Evolutionary conservation across 805 yeast species (phyloP), one percentile per base, ranked within the genome.

Genomic region (Starmerella bacillaris): DNA sequence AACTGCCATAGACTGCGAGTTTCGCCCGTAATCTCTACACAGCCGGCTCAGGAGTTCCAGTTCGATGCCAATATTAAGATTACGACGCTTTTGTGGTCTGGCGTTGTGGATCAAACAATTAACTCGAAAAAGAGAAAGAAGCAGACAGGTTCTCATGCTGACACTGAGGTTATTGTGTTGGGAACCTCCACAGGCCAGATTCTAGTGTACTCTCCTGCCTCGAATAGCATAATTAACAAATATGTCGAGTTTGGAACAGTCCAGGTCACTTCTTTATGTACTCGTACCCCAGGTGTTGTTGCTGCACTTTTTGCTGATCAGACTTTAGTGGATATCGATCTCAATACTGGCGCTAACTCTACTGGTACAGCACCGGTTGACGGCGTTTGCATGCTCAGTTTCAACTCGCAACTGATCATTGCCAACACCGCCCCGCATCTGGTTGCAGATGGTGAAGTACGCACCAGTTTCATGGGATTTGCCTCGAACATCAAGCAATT

Each of bases 1-100:
- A 86, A 78, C 52, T 61, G 72, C 4, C 86, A 77, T 48, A 70
- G 72, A 43, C 57, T 80, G 26, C 63, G 73, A 37, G 78, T 77
- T 2, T 34, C 37, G 7, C 34, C 45, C n/a, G n/a, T n/a, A 5
- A 18, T 37, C 15, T 14, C 32, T 27, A 74, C 72, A 48, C 64
- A 76, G 15, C 48, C 63, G 3, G 45, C 59, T 22, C 51, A 60
- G 4, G 70, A 69, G 16, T 66, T 67, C 46, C 60, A 63, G 11
- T 57, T 75, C 18, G 74, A 67, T 28, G 68, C 68, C 49, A 64
- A 67, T 21, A 54, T 60, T 26, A 59, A 60, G 45, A 58, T 69
- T 24, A 62, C 68, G n/a, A 57, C 59, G 22, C 37, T 77, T 34
- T 47, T 59, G 4, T 76, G 84, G 84, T 41, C 37, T 18, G 30